A percentile compares a stretch with the other conserved stretches of the same genome.
Conservation (phyloP, 352 stramenopile species). For the Globisporangium nagaii region DNA sequence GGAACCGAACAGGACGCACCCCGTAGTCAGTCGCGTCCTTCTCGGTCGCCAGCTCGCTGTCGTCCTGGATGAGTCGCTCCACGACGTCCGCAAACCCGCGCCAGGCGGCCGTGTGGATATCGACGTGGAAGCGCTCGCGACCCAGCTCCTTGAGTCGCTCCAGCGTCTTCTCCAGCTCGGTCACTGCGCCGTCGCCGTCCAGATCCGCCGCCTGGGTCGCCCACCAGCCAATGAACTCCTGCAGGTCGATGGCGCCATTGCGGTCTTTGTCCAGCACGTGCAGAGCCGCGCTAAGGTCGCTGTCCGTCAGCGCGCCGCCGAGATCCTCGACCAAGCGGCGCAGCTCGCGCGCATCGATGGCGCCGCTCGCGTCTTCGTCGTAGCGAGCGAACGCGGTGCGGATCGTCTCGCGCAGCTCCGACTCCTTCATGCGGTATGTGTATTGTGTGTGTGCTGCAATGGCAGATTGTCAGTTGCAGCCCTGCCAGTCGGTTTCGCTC, state of each 20-base stretch:
- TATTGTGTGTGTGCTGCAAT: neutral
- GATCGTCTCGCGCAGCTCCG: conserved; percentile 49
- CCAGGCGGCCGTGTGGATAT: conserved; percentile 64
- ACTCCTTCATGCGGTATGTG: conserved; percentile 2
- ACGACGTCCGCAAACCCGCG: conserved; percentile 38
- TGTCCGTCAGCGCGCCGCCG: conserved; percentile 42
- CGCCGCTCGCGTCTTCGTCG: conserved; percentile 45
- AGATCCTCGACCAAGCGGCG: conserved; percentile 44
- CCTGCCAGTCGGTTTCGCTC: neutral
- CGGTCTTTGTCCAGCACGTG: conserved; percentile 41
- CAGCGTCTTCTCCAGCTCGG: conserved; percentile 45
- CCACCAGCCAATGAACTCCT: conserved; percentile 67
- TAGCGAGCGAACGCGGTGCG: conserved; percentile 55
- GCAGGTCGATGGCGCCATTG: conserved; percentile 45
- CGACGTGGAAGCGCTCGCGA: conserved; percentile 52
- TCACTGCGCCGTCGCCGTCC: conserved; percentile 30
- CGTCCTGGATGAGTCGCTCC: conserved; percentile 27
- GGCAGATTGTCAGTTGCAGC: neutral
- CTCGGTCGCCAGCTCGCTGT: conserved; percentile 34
- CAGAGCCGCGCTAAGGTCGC: conserved; percentile 31
- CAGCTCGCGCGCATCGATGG: conserved; percentile 48
- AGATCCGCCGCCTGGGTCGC: conserved; percentile 21
- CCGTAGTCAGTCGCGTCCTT: conserved; percentile 48
- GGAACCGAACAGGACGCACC: no score
- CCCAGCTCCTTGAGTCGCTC: conserved; percentile 45